Evolutionary conservation across 2,329 filamentous ascomycete genomes (phyloP), one percentile per base, ranked within the genome.

Genomic region (Exophiala mesophila): DNA sequence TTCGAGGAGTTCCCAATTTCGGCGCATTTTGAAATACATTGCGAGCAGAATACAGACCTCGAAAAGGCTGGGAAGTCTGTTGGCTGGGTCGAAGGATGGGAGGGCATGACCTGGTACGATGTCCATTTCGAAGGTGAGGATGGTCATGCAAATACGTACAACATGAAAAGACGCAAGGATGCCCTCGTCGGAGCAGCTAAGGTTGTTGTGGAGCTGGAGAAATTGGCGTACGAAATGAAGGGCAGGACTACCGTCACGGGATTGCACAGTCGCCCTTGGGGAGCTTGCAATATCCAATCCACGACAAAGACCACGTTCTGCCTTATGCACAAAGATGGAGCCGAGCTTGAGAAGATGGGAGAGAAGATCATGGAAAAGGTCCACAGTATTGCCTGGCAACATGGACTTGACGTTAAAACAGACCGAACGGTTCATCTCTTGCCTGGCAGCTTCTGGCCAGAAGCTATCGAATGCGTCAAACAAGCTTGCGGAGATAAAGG

Each of bases 211-310:
- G 41, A 45, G 18, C 34, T 49, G 19, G 44, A 49, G 30, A 47
- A 35, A 34, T 23, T 47, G 20, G 47, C 47, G 3, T 44, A 43
- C 35, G 42, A 41, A 3, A 36, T 47, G 29, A 45, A 51, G 26
- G 57, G 57, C n/a, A 51, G 47, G 19, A 57, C 52, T 4, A 61
- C 59, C 7, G 53, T 58, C 16, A 59, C 56, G 1, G 54, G 49
- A 33, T 55, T 61, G 15, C 49, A 54, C 18, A 45, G 43, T n/a
- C 31, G 44, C 7, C 46, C 46, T 5, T 39, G 34, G 38, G 46
- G 46, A 9, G 32, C 52, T 15, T 60, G 57, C 46, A 60, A 60
- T 38, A 61, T 61, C 38, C 55, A 61, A 39, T 58, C 50, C 44
- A 40, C 50, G 44, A 43, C 49, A 28, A 36, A 54, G 45, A 41